Percentiles rank a stretch among this genome's conserved stretches.
Evolutionary conservation across 1,284 basidiomycete species (phyloP).

Genomic region (Inonotus hispidus): DNA sequence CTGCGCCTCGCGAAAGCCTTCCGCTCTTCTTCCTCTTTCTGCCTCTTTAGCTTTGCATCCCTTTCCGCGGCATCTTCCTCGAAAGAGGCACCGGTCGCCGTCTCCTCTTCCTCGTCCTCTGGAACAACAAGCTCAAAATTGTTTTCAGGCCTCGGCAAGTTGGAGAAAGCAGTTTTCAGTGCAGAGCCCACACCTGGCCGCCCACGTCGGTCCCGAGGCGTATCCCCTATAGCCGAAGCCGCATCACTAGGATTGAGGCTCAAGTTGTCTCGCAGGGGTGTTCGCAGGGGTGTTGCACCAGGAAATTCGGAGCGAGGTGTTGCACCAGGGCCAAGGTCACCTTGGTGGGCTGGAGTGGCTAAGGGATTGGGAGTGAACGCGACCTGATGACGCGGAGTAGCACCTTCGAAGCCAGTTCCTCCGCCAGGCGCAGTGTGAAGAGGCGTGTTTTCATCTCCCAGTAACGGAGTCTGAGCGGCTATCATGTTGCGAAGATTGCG

Average conservation of each 20-base stretch:
- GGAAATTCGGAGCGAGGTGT: slow-evolving; percentile 57
- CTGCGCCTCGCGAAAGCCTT: slow-evolving; percentile 78
- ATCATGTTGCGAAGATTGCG: slow-evolving; percentile 93
- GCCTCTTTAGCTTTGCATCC: slow-evolving; percentile 70
- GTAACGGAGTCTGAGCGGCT: slow-evolving; percentile 86
- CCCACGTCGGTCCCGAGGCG: slow-evolving; percentile 70
- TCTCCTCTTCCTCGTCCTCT: slow-evolving; percentile 68
- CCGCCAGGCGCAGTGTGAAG: slow-evolving; percentile 66
- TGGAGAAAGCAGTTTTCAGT: slow-evolving; percentile 78
- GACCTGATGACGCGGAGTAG: slow-evolving; percentile 84
- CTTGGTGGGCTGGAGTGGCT: slow-evolving; percentile 68
- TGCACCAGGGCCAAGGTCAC: slow-evolving; percentile 43
- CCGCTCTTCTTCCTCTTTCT: slow-evolving; percentile 73
- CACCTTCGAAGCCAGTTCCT: slow-evolving; percentile 87
- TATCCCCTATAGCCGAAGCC: slow-evolving; percentile 51
- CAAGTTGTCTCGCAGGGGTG: slow-evolving; percentile 87
- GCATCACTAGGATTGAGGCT: slow-evolving; percentile 78
- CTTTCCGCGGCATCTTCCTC: slow-evolving; percentile 93
- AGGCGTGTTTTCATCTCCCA: slow-evolving; percentile 96
- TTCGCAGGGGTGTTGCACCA: slow-evolving; percentile 77
- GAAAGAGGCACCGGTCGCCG: slow-evolving; percentile 36
- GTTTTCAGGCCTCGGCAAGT: slow-evolving; percentile 90
- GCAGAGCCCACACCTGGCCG: slow-evolving; percentile 59
- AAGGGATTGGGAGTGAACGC: slow-evolving; percentile 95
- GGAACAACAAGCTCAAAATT: slow-evolving; percentile 95